A percentile compares a stretch with the other conserved stretches of the same genome.
Conservation (phyloP, 2,329 filamentous ascomycete species). For the Colletotrichum tropicale region DNA sequence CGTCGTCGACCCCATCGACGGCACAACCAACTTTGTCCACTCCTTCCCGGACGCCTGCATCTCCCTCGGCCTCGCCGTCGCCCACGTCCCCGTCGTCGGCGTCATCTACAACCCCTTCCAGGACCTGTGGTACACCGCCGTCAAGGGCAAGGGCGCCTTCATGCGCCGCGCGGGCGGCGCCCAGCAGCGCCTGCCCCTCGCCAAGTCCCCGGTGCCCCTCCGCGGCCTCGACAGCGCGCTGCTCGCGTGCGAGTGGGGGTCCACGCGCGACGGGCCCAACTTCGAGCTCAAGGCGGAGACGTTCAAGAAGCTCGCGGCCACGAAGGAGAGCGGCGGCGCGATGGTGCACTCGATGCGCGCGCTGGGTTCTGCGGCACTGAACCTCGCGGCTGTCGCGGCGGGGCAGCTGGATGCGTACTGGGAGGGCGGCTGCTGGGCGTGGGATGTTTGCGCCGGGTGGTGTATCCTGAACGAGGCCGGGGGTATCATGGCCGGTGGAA, state of each 20-base stretch:
- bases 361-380: conserved; percentile 76
- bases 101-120: conserved; percentile 84
- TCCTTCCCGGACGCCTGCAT: conserved; percentile 77
- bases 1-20: conserved; percentile 83
- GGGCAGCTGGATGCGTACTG: conserved; percentile 78
- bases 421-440: conserved; percentile 85
- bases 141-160: conserved; percentile 71
- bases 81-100: conserved; percentile 67
- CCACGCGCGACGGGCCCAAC: conserved; percentile 70
- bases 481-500: conserved; percentile 73
- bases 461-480: conserved; percentile 77
- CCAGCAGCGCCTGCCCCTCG: conserved; percentile 43
- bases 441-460: conserved; percentile 86
- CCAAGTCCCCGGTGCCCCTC: conserved; percentile 58
- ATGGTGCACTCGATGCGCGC: conserved; percentile 80
- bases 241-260: conserved; percentile 77
- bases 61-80: conserved; percentile 73
- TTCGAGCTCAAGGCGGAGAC: conserved; percentile 72
- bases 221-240: conserved; percentile 65
- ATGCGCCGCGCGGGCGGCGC: conserved; percentile 48
- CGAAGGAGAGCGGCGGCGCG: conserved; percentile 66
- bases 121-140: conserved; percentile 70
- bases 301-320: conserved; percentile 64
- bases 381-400: conserved; percentile 73
- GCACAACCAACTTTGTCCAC: conserved; percentile 83